These are phyloP conservation scores for Colletotrichum sp. DNA, from an alignment of 2,329 filamentous ascomycete species.

Conservation along the genomic window DNA sequence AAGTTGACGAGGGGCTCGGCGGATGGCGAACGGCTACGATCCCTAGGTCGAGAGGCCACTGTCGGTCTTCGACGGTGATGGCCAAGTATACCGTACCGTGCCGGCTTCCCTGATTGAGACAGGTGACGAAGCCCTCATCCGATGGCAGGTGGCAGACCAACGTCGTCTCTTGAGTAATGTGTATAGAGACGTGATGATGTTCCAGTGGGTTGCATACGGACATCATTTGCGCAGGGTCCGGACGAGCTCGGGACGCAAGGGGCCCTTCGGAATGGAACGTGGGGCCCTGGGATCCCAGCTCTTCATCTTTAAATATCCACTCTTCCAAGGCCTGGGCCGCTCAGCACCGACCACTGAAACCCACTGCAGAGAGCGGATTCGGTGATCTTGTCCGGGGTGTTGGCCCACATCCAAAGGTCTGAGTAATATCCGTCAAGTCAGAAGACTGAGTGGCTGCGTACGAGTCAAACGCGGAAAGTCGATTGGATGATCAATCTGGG, in stretches of 20 bases:
- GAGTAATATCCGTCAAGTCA: not conserved
- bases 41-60: not conserved
- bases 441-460: not conserved
- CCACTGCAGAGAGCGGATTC: not conserved
- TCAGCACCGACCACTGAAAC: not conserved
- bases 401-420: not conserved
- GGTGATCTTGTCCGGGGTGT: not conserved
- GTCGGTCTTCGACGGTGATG: not conserved
- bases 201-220: not conserved
- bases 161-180: not conserved
- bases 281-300: not conserved
- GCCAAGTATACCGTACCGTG: not conserved
- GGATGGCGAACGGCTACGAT: not conserved
- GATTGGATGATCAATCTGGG: not conserved
- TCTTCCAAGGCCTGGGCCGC: not conserved
- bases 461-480: not conserved
- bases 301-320: not conserved
- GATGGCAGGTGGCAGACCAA: not conserved
- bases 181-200: not conserved
- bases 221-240: not conserved
- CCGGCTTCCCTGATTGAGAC: not conserved
- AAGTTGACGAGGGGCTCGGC: not conserved
- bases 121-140: not conserved
- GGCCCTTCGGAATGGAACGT: not conserved
- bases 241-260: not conserved